Conservation (phyloP, 306 rosid genomes). For the Hippophae gyantsensis region DNA sequence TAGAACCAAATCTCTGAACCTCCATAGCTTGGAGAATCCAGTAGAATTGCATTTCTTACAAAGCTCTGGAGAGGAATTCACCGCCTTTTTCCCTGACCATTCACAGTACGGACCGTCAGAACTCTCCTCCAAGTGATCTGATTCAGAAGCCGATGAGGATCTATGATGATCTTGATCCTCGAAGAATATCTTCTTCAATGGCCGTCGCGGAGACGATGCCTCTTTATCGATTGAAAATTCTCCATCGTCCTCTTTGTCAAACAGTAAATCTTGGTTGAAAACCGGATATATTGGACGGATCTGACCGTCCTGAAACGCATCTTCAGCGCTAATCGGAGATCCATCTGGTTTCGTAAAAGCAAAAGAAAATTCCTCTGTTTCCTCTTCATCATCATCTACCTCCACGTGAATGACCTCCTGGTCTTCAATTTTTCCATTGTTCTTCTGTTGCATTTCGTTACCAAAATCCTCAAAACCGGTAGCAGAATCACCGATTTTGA, state of each 20-base stretch:
- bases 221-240: neutral
- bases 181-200: conserved; percentile 46
- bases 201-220: conserved; percentile 21
- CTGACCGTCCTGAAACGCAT: conserved; percentile 58
- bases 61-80: conserved; percentile 29
- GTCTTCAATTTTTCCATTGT: neutral
- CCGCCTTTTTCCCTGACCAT: conserved; percentile 41
- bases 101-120: conserved; percentile 52
- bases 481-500: conserved; percentile 17
- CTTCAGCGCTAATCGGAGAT: conserved; percentile 62
- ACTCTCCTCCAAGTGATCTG: conserved; percentile 18
- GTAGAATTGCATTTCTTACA: conserved; percentile 71
- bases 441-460: neutral
- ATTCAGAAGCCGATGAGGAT: conserved; percentile 23
- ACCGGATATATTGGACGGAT: conserved; percentile 61
- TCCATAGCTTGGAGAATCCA: conserved; percentile 71
- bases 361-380: conserved; percentile 62
- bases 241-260: conserved; percentile 22
- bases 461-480: neutral
- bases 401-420: neutral
- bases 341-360: conserved; percentile 38
- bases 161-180: conserved; percentile 17
- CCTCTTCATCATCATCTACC: conserved; percentile 4
- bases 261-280: conserved; percentile 46
- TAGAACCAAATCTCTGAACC: conserved; percentile 42